These are phyloP conservation scores for Fusarium poae DNA, from an alignment of 2,329 filamentous ascomycete genomes.

Conservation along the genomic window DNA sequence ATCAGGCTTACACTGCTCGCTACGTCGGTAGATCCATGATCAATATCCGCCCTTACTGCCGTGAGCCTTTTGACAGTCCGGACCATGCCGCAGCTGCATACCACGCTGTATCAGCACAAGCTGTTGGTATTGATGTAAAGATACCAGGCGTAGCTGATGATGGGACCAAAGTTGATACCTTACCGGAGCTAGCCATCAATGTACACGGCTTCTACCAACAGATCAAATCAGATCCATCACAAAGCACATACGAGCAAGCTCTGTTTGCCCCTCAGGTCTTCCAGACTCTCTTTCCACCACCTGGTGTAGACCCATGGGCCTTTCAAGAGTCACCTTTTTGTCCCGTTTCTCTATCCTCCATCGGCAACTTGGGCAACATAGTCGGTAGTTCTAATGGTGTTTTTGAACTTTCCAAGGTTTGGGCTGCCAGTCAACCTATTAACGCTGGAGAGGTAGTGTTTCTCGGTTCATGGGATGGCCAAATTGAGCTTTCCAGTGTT, in stretches of 20 bases:
- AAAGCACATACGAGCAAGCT: neutral
- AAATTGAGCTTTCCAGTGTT: neutral
- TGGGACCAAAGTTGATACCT: rapidly evolving
- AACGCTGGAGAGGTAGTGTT: neutral
- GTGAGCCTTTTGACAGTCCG: neutral
- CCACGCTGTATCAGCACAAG: neutral
- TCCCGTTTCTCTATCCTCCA: neutral
- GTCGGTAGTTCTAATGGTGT: rapidly evolving
- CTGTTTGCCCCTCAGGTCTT: neutral
- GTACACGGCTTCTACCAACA: neutral
- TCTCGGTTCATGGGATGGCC: neutral
- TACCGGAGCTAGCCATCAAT: neutral
- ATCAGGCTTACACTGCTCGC: neutral
- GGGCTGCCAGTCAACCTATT: neutral
- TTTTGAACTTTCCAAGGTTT: neutral
- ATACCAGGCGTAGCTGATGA: neutral
- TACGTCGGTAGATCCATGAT: constrained; percentile 9
- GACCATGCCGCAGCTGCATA: neutral
- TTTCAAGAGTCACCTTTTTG: neutral
- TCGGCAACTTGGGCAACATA: neutral
- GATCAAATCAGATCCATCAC: neutral
- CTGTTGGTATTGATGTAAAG: neutral
- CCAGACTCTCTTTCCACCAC: neutral
- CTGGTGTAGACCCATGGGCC: neutral
- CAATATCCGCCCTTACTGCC: neutral